Evolutionary conservation across 192 early-diverging fungal species (phyloP).

Genomic region (Lunasporangiospora selenospora): DNA sequence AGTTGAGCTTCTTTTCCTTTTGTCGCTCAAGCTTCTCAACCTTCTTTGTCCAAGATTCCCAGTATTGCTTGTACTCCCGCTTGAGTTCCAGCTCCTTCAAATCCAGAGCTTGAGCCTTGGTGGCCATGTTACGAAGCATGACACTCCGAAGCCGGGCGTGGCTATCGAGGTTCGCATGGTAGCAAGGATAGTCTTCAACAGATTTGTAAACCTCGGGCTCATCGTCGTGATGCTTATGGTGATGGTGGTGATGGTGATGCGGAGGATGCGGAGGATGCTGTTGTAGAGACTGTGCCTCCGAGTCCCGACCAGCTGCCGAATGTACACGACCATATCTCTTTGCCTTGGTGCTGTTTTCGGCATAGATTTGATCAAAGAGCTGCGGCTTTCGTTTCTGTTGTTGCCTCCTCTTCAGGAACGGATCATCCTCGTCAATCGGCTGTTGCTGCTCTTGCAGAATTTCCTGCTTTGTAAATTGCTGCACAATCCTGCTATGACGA

Average conservation of each 20-base stretch:
- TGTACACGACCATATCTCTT: conserved; percentile 46
- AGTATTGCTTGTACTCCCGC: conserved; percentile 52
- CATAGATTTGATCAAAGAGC: conserved; percentile 52
- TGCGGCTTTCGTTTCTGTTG: conserved; percentile 49
- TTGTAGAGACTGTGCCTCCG: conserved; percentile 14
- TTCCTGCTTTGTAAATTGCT: conserved; percentile 15
- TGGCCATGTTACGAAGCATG: conserved; percentile 25
- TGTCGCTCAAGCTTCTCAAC: conserved; percentile 46
- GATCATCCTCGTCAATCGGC: conserved; percentile 25
- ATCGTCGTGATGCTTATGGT: conserved; percentile 33
- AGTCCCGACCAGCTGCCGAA: conserved; percentile 14
- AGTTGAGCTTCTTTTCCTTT: conserved; percentile 43
- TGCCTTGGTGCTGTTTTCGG: conserved; percentile 43
- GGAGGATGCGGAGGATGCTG: no score
- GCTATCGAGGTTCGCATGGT: conserved; percentile 48
- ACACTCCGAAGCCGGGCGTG: conserved; percentile 25
- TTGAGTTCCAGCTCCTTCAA: conserved; percentile 53
- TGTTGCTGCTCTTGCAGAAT: no score
- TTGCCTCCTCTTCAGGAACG: conserved; percentile 16
- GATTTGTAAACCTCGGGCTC: conserved; percentile 40
- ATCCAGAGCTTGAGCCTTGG: conserved; percentile 30
- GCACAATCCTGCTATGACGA: conserved; percentile 8
- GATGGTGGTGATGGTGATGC: conserved; percentile 10
- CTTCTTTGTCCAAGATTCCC: conserved; percentile 56
- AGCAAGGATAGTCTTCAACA: conserved; percentile 54